Conservation (phyloP, 1,284 basidiomycete species). For the Anthracocystis panici-leucophaei region DNA sequence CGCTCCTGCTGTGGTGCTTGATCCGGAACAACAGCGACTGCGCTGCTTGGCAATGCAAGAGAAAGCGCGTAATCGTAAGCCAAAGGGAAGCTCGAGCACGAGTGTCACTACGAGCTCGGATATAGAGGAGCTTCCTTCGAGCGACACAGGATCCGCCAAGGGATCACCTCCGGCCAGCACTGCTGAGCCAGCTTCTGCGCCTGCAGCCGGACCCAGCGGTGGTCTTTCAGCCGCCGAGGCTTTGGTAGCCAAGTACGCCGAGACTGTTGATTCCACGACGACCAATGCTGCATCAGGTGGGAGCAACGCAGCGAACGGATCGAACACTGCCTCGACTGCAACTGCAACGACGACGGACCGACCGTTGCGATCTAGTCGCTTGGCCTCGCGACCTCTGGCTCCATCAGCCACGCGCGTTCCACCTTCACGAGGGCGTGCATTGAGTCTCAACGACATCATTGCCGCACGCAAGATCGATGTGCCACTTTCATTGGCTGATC, state of each 20-base stretch:
- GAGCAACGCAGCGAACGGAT: not conserved
- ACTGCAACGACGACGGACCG: conserved; percentile 23
- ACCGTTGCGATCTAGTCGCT: conserved; percentile 31
- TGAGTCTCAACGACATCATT: conserved; percentile 51
- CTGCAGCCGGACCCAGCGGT: not conserved
- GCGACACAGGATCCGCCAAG: conserved; percentile 5
- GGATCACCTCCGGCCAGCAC: conserved; percentile 8
- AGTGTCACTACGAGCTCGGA: conserved; percentile 25
- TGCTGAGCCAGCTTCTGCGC: conserved; percentile 2
- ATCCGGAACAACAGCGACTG: conserved; percentile 42
- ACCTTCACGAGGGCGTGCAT: conserved; percentile 36
- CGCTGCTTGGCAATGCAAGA: conserved; percentile 54
- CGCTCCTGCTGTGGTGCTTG: conserved; percentile 24
- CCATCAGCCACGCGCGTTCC: conserved; percentile 35
- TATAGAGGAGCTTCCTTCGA: conserved; percentile 17
- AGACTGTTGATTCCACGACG: conserved; percentile 8
- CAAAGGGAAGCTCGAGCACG: conserved; percentile 16
- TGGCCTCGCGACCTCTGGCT: conserved; percentile 26
- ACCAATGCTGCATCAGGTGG: not conserved
- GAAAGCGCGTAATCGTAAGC: conserved; percentile 33
- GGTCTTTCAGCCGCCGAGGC: conserved; percentile 9
- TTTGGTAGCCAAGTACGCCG: conserved; percentile 8
- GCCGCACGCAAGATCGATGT: conserved; percentile 50
- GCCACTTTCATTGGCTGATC: conserved; percentile 41
- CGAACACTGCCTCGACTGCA: conserved; percentile 4